These are phyloP conservation scores for Tolypocladium cylindrosporum DNA, from an alignment of 2,329 filamentous ascomycete genomes.

Conservation along the genomic window DNA sequence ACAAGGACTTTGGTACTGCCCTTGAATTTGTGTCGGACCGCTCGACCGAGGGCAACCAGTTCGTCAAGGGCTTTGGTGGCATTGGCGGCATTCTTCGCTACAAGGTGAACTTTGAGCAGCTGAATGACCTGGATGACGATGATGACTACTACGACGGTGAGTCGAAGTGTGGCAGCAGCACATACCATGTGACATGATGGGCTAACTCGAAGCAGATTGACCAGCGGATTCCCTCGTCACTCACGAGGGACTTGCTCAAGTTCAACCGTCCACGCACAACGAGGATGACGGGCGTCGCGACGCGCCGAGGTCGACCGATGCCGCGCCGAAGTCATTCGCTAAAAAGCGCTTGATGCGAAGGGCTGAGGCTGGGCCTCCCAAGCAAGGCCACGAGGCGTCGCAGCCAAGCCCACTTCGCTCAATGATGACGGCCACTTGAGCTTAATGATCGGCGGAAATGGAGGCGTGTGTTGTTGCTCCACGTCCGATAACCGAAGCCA, in stretches of 20 bases:
- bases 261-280: constrained; percentile 34
- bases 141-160: constrained; percentile 81
- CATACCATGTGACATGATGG: constrained; percentile 33
- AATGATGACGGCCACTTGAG: constrained; percentile 55
- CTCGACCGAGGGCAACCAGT: constrained; percentile 97
- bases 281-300: constrained; percentile 28
- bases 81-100: constrained; percentile 96
- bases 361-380: constrained; percentile 33
- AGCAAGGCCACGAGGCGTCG: constrained; percentile 38
- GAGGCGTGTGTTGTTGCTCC: constrained; percentile 13
- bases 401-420: constrained; percentile 59
- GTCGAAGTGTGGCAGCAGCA: constrained; percentile 18
- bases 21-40: constrained; percentile 97
- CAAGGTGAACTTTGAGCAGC: constrained; percentile 99
- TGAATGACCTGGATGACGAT: constrained; percentile 85
- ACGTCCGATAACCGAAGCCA: not conserved
- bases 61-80: constrained; percentile 98
- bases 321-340: constrained; percentile 32
- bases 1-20: constrained; percentile 92
- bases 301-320: constrained; percentile 32
- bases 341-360: constrained; percentile 38
- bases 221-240: constrained; percentile 76
- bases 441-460: constrained; percentile 20
- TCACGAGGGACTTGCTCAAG: constrained; percentile 76
- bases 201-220: constrained; percentile 54